Evolutionary conservation across 2,329 filamentous ascomycete genomes (phyloP).

Genomic region (Colletotrichum tropicicola): DNA sequence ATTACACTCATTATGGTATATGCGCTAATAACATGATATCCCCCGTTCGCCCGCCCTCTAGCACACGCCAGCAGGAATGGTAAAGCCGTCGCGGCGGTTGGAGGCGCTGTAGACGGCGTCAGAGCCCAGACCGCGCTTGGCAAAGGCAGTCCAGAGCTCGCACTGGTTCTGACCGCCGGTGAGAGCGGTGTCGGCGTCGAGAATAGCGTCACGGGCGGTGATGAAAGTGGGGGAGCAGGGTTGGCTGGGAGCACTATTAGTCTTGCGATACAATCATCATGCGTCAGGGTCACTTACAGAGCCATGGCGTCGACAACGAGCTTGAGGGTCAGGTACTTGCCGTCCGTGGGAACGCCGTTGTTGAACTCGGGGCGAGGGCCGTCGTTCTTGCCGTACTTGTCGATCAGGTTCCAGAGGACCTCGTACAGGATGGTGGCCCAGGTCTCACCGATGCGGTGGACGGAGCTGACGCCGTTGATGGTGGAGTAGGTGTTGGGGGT

Average conservation of each 20-base stretch:
- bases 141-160: constrained; percentile 63
- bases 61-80: constrained; percentile 35
- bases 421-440: constrained; percentile 65
- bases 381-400: constrained; percentile 61
- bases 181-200: constrained; percentile 62
- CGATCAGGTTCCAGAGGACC: constrained; percentile 66
- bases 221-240: constrained; percentile 65
- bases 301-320: constrained; percentile 61
- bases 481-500: constrained; percentile 61
- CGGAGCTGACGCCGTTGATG: constrained; percentile 46
- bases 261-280: too few species aligned
- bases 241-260: constrained; percentile 44
- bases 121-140: constrained; percentile 63
- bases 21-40: background rate
- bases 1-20: background rate
- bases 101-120: constrained; percentile 41
- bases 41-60: background rate
- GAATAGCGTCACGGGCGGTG: constrained; percentile 61
- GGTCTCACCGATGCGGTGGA: constrained; percentile 60
- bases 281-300: constrained; percentile 42
- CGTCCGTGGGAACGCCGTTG: constrained; percentile 59
- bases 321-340: constrained; percentile 61
- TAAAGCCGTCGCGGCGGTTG: constrained; percentile 43
- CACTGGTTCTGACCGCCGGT: constrained; percentile 61
- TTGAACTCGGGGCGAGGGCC: constrained; percentile 50